Percentiles rank a stretch among this genome's conserved stretches.
These are phyloP conservation scores for Metschnikowia dekortorum DNA, from an alignment of 805 yeast species.

Conservation along the genomic window DNA sequence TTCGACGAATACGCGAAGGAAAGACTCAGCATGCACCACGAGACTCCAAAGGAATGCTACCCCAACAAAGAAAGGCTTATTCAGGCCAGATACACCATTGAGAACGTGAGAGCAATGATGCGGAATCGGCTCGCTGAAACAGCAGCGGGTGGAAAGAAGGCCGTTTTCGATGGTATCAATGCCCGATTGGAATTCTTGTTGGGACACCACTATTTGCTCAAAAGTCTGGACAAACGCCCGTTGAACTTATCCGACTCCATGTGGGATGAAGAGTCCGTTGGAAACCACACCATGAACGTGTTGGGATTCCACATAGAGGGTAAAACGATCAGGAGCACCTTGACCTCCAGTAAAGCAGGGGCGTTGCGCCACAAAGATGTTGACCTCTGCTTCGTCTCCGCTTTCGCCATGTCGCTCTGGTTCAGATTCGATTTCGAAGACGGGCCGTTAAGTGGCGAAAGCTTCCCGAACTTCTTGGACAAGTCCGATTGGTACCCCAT, in stretches of 20 bases:
- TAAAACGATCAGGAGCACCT: neutral
- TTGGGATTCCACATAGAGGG: neutral
- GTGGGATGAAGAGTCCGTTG: neutral
- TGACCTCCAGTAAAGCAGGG: neutral
- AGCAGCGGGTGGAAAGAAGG: neutral
- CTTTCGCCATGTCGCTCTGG: conserved; percentile 8
- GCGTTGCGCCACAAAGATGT: conserved; percentile 5
- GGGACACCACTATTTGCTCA: conserved; percentile 4
- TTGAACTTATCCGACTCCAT: neutral
- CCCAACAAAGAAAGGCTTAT: neutral
- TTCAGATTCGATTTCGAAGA: conserved; percentile 6
- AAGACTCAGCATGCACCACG: neutral
- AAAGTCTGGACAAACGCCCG: neutral
- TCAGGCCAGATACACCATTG: neutral
- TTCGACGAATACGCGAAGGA: neutral
- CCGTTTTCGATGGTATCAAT: conserved; percentile 1
- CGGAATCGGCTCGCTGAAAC: neutral
- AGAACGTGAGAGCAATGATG: conserved; percentile 1
- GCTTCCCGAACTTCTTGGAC: conserved; percentile 5
- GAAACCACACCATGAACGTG: neutral
- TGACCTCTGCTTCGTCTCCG: conserved; percentile 4
- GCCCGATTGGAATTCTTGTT: conserved; percentile 3
- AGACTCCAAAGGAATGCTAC: neutral
- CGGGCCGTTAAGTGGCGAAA: conserved; percentile 1
- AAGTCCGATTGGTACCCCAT: conserved; percentile 4